Evolutionary conservation across 2,329 filamentous ascomycete species (phyloP).

Genomic region (Fusarium sp.): DNA sequence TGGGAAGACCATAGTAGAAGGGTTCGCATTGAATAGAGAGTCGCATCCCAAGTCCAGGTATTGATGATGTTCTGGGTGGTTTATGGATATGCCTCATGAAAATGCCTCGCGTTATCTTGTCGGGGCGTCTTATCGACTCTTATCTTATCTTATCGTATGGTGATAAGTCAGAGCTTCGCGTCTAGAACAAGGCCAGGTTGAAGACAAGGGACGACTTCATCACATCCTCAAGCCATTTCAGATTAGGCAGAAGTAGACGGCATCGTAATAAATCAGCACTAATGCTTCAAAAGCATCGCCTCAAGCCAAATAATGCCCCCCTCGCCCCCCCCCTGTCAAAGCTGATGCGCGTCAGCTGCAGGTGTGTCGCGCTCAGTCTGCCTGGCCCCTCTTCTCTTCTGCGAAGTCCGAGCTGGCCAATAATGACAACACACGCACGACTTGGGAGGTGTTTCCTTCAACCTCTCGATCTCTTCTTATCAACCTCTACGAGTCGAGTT

Average conservation of each 20-base stretch:
- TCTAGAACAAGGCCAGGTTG: too few species aligned
- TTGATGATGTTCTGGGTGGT: too few species aligned
- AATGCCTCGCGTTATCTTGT: too few species aligned
- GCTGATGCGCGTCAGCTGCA: background rate
- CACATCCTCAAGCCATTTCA: too few species aligned
- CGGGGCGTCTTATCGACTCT: too few species aligned
- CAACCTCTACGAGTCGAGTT: background rate
- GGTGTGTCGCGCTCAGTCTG: background rate
- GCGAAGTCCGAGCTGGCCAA: background rate
- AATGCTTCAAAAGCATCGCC: background rate
- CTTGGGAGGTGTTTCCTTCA: background rate
- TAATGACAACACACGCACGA: background rate
- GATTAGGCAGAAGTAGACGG: background rate
- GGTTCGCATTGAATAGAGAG: too few species aligned
- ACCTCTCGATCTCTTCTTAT: background rate
- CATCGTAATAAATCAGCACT: background rate
- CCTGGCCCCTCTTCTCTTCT: background rate
- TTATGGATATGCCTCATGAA: too few species aligned
- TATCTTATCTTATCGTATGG: too few species aligned
- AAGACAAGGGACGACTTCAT: too few species aligned
- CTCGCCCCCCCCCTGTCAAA: background rate
- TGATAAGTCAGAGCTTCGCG: too few species aligned
- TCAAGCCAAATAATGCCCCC: background rate
- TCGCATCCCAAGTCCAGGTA: too few species aligned
- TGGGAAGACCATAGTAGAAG: constrained; percentile 1